Conservation (phyloP, 805 yeast genomes). For the Yamadazyma akitaensis region DNA sequence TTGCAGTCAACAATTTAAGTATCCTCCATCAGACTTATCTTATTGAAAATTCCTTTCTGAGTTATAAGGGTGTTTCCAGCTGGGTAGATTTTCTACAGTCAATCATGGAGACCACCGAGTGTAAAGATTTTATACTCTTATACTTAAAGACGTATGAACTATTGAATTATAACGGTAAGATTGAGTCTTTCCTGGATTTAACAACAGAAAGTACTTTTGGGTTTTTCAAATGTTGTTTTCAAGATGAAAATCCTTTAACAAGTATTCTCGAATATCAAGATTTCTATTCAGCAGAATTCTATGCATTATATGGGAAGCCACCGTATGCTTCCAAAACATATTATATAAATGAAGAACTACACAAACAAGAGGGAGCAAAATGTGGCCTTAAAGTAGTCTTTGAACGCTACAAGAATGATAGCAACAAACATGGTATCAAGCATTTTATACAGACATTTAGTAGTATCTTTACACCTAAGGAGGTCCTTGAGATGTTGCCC, state of each 20-base stretch:
- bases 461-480: constrained; percentile 16
- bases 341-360: constrained; percentile 12
- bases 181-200: background rate
- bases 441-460: constrained; percentile 30
- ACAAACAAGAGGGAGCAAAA: background rate
- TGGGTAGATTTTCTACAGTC: constrained; percentile 36
- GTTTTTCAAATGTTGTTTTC: constrained; percentile 9
- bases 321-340: constrained; percentile 20
- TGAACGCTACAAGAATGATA: constrained; percentile 15
- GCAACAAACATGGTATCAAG: constrained; percentile 19
- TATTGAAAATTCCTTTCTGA: constrained; percentile 25
- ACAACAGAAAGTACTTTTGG: background rate
- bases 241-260: constrained; percentile 4
- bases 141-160: constrained; percentile 37
- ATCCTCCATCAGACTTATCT: constrained; percentile 26
- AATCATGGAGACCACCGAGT: constrained; percentile 24
- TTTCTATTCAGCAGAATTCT: constrained; percentile 32
- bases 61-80: constrained; percentile 20
- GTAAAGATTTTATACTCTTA: constrained; percentile 22
- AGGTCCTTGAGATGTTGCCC: constrained; percentile 30
- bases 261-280: constrained; percentile 24
- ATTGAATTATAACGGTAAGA: constrained; percentile 8
- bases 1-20: constrained; percentile 20
- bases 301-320: constrained; percentile 19
- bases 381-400: constrained; percentile 17